Base-by-base conservation (phyloP, 228 moss, liverwort and hornwort genomes). In the Sphagnum fallax region DNA sequence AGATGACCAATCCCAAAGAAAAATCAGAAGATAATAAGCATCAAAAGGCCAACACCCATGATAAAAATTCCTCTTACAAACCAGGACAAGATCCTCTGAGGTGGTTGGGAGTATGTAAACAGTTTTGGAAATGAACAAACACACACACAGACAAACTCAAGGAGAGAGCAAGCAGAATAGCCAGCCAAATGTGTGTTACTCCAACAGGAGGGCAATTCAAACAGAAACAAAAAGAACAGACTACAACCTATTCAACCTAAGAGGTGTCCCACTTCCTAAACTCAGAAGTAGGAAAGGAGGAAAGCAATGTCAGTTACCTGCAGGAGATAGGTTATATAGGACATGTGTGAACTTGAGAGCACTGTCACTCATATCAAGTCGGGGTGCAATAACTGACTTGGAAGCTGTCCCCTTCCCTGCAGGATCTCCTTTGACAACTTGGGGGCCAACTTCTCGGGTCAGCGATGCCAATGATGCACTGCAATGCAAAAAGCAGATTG, bases 261-360 rank as follows among this genome's bases (percentile, higher is more conserved):
- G 12, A 55, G 55, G 9, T 8, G 9, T 55, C 12, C 1, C 1
- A 55, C 12, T 8, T 12, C 55, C 32, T 32, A 32, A 32, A 32
- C 32, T 32, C 2, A 2, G 32, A 32, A 32, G 32, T 32, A 32
- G 32, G 32, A 32, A 32, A 32, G 32, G 32, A 32, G 32, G 32
- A 32, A 32, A 32, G 32, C 32, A 32, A 32, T 2, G 2, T 32
- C 32, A 32, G 32, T 5, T 69, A 98, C 97, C 97, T 77, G 82
- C 94, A 14, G 98, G 94, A 15, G 94, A 94, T 57, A 98, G 77
- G 65, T 94, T 98, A 78, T 98, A 94, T 11, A 98, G 87, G 10
- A 98, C 88, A 53, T 98, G 98, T 14, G 98, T 98, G 65, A 94
- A 98, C 80, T 98, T 98, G 69, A 98, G 71, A 64, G 98, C 89